These are phyloP conservation scores for Raphanus sativus DNA, from an alignment of 345 rosid species.

Conservation along the genomic window DNA sequence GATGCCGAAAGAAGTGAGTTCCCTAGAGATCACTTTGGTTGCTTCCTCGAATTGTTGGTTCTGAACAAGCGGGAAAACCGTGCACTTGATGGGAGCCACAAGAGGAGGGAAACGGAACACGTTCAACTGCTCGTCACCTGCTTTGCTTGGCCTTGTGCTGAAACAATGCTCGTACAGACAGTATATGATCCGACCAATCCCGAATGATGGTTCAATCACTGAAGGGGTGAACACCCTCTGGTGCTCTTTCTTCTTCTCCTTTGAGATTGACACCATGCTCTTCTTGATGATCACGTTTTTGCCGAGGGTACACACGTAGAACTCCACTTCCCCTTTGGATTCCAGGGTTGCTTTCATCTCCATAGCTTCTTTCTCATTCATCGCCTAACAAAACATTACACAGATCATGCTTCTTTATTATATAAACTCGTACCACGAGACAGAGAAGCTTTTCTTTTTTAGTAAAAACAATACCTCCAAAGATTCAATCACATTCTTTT, in stretches of 20 bases:
- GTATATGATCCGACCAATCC: constrained; percentile 90
- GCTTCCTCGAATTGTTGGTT: constrained; percentile 78
- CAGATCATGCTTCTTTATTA: neutral
- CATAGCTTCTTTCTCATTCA: constrained; percentile 89
- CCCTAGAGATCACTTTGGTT: constrained; percentile 66
- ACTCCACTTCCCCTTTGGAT: constrained; percentile 82
- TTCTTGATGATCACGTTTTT: constrained; percentile 65
- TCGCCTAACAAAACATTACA: constrained; percentile 50
- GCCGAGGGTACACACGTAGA: constrained; percentile 67
- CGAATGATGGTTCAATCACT: constrained; percentile 93
- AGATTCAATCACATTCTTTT: constrained; percentile 77
- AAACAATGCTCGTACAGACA: constrained; percentile 91
- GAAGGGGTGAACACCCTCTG: constrained; percentile 91
- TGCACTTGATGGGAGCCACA: constrained; percentile 91
- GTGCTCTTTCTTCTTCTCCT: constrained; percentile 85
- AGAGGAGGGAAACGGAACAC: constrained; percentile 89
- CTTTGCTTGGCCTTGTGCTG: constrained; percentile 82
- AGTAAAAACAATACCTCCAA: constrained; percentile 47
- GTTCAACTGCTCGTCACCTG: constrained; percentile 83
- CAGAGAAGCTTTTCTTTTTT: neutral
- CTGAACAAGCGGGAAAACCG: constrained; percentile 91
- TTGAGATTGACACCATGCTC: constrained; percentile 86
- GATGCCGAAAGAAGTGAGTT: constrained; percentile 74
- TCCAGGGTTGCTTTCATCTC: constrained; percentile 76
- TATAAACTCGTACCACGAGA: neutral